A percentile compares a stretch with the other conserved stretches of the same genome.
These are phyloP conservation scores for Penicillium arizonense DNA, from an alignment of 495 filamentous ascomycete genomes.

Conservation along the genomic window DNA sequence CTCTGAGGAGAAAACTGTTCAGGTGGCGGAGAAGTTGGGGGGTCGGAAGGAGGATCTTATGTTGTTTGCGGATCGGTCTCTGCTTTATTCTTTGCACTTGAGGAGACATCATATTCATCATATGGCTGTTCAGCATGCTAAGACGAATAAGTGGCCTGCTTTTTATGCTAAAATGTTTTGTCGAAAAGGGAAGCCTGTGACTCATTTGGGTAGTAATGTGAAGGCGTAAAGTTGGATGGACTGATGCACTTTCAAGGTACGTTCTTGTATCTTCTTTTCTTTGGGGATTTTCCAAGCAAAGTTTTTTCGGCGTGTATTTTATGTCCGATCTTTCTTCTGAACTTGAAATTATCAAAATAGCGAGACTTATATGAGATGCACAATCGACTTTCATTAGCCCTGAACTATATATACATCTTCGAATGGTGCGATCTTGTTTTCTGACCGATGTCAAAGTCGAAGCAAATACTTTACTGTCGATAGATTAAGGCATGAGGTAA, in stretches of 20 bases:
- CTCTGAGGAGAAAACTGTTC: conserved; percentile 19
- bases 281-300: too few relatives aligned
- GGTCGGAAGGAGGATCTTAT: conserved; percentile 6
- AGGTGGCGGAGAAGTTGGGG: conserved; percentile 7
- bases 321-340: too few relatives aligned
- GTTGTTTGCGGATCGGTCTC: conserved; percentile 26
- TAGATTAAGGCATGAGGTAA: too few relatives aligned
- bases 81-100: conserved; percentile 20
- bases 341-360: too few relatives aligned
- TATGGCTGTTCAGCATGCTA: conserved; percentile 18
- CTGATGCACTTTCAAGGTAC: neutral
- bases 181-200: conserved; percentile 18
- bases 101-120: conserved; percentile 23
- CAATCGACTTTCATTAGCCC: too few relatives aligned
- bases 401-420: too few relatives aligned
- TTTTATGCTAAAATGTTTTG: conserved; percentile 16
- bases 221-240: neutral
- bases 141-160: conserved; percentile 13
- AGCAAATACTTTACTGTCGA: too few relatives aligned
- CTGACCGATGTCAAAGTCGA: too few relatives aligned
- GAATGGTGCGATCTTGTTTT: too few relatives aligned
- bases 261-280: neutral
- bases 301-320: too few relatives aligned
- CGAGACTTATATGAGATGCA: too few relatives aligned
- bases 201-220: neutral